Evolutionary conservation across 208 protist species (phyloP).

Genomic region (Strigomonas oncopelti): DNA sequence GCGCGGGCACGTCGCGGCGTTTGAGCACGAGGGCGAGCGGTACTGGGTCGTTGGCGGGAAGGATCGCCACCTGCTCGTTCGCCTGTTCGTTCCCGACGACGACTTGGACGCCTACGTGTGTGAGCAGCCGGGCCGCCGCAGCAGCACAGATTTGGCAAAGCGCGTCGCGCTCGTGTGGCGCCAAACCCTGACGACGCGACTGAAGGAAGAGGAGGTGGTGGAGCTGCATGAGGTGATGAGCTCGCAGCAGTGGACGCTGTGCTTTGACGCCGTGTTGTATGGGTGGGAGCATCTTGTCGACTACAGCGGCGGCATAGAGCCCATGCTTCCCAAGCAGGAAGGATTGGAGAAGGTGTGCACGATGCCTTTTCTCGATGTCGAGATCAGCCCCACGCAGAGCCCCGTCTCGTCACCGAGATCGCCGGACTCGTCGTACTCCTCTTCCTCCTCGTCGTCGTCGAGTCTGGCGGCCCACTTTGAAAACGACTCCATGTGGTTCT

Average conservation of each 20-base stretch:
- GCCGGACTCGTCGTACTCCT: not conserved
- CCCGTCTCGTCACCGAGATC: not conserved
- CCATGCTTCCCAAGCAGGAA: not conserved
- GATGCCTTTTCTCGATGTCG: not conserved
- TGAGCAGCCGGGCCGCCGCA: not conserved
- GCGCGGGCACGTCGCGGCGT: constrained; percentile 54
- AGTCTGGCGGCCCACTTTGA: not conserved
- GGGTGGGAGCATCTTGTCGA: constrained; percentile 53
- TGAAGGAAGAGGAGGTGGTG: not conserved
- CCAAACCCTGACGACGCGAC: constrained; percentile 20
- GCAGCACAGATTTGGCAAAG: constrained; percentile 21
- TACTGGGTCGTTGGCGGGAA: constrained; percentile 75
- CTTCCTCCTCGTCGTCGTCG: not conserved
- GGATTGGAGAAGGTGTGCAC: not conserved
- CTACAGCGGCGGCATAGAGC: constrained; percentile 8
- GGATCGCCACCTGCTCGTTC: constrained; percentile 55
- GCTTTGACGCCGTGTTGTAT: constrained; percentile 57
- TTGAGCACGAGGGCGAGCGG: constrained; percentile 30
- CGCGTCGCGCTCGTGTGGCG: constrained; percentile 56
- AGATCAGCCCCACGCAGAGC: not conserved
- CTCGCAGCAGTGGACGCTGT: constrained; percentile 37
- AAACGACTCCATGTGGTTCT: constrained; percentile 50
- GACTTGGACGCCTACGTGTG: constrained; percentile 46
- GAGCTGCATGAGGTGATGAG: constrained; percentile 39
- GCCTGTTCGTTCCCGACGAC: constrained; percentile 57